These are phyloP conservation scores for Arbutus unedo DNA, from an alignment of 148 eudicot genomes.

Conservation along the genomic window DNA sequence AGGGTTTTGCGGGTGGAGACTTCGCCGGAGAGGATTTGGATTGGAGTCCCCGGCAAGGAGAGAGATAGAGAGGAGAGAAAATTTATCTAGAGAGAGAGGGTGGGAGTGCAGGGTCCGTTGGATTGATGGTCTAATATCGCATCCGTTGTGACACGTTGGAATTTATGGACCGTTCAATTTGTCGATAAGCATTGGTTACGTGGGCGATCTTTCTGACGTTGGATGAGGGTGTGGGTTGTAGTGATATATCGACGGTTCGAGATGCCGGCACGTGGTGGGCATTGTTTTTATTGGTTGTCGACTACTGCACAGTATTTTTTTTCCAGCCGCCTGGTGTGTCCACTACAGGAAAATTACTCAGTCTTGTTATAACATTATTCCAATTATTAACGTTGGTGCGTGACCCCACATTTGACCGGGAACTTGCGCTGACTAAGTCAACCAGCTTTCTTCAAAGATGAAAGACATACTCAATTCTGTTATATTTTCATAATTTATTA, in stretches of 20 bases:
- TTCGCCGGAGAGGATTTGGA: neutral
- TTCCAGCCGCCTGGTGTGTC: neutral
- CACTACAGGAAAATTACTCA: neutral
- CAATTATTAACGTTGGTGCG: no score
- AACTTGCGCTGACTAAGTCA: no score
- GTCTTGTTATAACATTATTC: no score
- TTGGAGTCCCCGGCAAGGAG: neutral
- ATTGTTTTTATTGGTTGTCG: neutral
- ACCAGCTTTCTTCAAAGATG: no score
- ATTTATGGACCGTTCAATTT: neutral
- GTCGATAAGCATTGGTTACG: slow-evolving; percentile 7
- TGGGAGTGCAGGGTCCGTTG: slow-evolving; percentile 15
- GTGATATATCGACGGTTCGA: neutral
- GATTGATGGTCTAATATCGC: slow-evolving; percentile 16
- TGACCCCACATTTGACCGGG: no score
- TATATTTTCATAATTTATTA: no score
- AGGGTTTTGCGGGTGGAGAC: neutral
- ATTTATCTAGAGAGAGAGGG: neutral
- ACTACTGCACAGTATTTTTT: neutral
- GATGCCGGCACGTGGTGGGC: slow-evolving; percentile 13
- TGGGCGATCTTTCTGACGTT: neutral
- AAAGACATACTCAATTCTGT: no score
- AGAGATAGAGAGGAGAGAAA: neutral
- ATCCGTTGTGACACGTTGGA: slow-evolving; percentile 13
- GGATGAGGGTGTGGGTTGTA: neutral